Percentiles rank a stretch among this genome's conserved stretches.
Evolutionary conservation across 2,329 filamentous ascomycete species (phyloP).

Genomic region (Sphaceloma murrayae): DNA sequence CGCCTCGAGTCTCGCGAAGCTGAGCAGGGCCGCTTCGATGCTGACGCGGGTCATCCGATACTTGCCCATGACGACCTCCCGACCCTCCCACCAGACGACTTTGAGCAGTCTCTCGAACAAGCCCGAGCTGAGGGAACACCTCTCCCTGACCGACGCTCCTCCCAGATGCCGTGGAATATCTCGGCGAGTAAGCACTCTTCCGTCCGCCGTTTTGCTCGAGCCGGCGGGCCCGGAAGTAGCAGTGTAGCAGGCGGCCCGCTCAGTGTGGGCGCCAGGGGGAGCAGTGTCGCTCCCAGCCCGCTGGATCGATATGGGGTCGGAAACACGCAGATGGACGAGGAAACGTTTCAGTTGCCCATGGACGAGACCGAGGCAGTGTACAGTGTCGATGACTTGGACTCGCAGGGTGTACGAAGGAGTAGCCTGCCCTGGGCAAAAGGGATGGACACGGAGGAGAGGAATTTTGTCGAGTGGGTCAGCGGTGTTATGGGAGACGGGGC

Average conservation of each 20-base stretch:
- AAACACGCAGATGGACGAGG: conserved; percentile 1
- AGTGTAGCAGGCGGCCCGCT: conserved; percentile 16
- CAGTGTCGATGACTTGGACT: too few relatives aligned
- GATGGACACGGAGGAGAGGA: conserved; percentile 50
- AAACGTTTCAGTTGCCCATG: conserved; percentile 4
- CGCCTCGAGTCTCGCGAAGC: conserved; percentile 14
- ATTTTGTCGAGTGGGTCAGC: conserved; percentile 53
- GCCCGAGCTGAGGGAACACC: conserved; percentile 58
- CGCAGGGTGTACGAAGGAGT: conserved; percentile 1
- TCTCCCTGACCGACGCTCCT: conserved; percentile 54
- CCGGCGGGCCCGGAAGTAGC: conserved; percentile 10
- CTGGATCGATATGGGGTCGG: conserved; percentile 42
- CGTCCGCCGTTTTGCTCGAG: conserved; percentile 20
- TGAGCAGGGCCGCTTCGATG: conserved; percentile 1
- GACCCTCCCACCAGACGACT: conserved; percentile 20
- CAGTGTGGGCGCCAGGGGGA: conserved; percentile 39
- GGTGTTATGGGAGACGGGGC: conserved; percentile 32
- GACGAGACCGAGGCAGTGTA: not conserved
- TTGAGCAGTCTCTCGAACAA: conserved; percentile 45
- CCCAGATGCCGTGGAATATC: conserved; percentile 60
- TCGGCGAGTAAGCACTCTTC: conserved; percentile 48
- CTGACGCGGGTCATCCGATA: conserved; percentile 26
- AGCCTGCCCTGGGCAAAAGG: conserved; percentile 43
- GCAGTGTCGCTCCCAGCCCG: conserved; percentile 52
- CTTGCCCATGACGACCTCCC: conserved; percentile 23